Conservation (phyloP, 1,139 yeast species). For the Nakaseomyces kungkrabaensis region DNA sequence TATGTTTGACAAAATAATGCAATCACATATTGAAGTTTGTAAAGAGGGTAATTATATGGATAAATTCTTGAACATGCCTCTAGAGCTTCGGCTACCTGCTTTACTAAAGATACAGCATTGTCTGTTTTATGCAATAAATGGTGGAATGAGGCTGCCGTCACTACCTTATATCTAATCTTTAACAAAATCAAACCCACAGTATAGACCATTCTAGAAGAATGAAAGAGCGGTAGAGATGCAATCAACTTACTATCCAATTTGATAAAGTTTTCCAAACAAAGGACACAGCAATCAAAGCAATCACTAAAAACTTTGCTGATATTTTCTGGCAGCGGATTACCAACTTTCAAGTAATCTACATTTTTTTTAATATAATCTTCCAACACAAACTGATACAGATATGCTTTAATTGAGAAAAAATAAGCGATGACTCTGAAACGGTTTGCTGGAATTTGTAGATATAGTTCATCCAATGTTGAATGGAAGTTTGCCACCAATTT, state of each 20-base stretch:
- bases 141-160: conserved; percentile 44
- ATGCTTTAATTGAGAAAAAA: conserved; percentile 61
- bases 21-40: conserved; percentile 45
- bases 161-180: conserved; percentile 45
- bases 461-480: conserved; percentile 15
- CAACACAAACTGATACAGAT: conserved; percentile 44
- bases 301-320: conserved; percentile 37
- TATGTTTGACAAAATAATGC: conserved; percentile 53
- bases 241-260: conserved; percentile 36
- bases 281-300: conserved; percentile 48
- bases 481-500: conserved; percentile 13
- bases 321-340: conserved; percentile 17
- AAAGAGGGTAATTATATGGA: conserved; percentile 42
- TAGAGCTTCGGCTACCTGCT: conserved; percentile 33
- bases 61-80: conserved; percentile 24
- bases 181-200: conserved; percentile 53
- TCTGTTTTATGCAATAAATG: conserved; percentile 41
- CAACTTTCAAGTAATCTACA: conserved; percentile 6
- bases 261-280: conserved; percentile 42
- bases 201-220: conserved; percentile 55
- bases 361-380: conserved; percentile 11
- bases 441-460: conserved; percentile 29
- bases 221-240: conserved; percentile 51
- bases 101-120: conserved; percentile 38
- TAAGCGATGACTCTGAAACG: conserved; percentile 41